Conservation (phyloP, 371 early-diverging fungal species). For the Mucor velutinosus region DNA sequence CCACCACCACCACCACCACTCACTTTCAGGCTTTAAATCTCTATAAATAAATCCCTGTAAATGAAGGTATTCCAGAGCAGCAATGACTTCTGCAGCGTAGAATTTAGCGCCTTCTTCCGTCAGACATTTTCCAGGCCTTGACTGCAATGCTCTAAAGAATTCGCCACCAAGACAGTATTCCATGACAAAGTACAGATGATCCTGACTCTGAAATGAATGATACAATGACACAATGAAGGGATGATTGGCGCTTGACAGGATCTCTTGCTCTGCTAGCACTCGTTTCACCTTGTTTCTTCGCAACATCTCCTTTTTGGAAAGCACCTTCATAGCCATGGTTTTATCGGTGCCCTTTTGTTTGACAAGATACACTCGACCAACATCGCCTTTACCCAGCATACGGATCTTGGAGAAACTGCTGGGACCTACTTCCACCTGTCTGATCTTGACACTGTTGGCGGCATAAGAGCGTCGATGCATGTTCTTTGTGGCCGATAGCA, state of each 20-base stretch:
- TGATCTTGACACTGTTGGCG: conserved; percentile 79
- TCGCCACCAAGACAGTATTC: conserved; percentile 99
- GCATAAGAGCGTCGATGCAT: conserved; percentile 68
- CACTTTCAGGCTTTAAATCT: conserved; percentile 98
- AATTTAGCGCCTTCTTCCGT: conserved; percentile 92
- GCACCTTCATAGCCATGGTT: conserved; percentile 88
- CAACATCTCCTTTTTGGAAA: conserved; percentile 95
- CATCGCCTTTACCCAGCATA: conserved; percentile 95
- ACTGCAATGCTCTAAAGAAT: conserved; percentile 87
- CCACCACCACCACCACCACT: conserved; percentile 29
- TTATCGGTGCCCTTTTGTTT: conserved; percentile 81
- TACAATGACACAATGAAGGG: conserved; percentile 97
- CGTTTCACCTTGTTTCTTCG: conserved; percentile 94
- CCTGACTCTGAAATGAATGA: conserved; percentile 94
- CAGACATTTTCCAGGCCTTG: conserved; percentile 80
- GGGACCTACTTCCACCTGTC: conserved; percentile 50
- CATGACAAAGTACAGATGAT: conserved; percentile 95
- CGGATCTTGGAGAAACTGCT: conserved; percentile 78
- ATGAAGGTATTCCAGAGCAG: conserved; percentile 93
- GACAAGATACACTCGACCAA: conserved; percentile 94
- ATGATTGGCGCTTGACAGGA: conserved; percentile 89
- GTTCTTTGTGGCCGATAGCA: neutral
- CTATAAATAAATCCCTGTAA: conserved; percentile 95
- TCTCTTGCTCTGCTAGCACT: conserved; percentile 95
- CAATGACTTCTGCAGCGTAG: conserved; percentile 96